Conservation (phyloP, 148 eudicot genomes). For the Arctostaphylos glauca region DNA sequence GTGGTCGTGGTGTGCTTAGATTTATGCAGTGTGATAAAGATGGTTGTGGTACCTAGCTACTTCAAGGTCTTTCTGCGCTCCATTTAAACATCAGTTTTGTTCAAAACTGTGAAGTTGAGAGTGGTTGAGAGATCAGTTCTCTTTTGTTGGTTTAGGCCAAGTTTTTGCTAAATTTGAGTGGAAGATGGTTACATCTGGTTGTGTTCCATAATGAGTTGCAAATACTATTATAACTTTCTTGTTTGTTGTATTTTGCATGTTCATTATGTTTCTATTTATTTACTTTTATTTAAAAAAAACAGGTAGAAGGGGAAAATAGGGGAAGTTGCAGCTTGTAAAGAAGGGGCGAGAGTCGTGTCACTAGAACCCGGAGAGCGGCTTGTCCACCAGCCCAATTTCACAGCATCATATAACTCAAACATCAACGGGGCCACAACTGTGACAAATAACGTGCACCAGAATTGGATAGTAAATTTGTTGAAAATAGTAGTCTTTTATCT, state of each 20-base stretch:
- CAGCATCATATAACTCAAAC: too few relatives aligned
- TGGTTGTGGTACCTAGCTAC: conserved; percentile 10
- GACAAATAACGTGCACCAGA: too few relatives aligned
- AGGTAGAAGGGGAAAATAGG: neutral
- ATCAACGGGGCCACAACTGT: too few relatives aligned
- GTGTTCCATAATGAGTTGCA: neutral
- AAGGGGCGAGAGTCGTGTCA: too few relatives aligned
- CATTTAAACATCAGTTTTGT: neutral
- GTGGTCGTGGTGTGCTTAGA: neutral
- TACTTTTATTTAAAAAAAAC: neutral
- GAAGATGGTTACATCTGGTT: conserved; percentile 3
- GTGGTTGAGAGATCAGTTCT: conserved; percentile 4
- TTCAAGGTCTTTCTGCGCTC: neutral
- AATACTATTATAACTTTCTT: neutral
- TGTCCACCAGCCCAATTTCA: too few relatives aligned
- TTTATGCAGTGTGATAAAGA: conserved; percentile 3
- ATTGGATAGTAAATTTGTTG: too few relatives aligned
- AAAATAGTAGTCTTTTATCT: too few relatives aligned
- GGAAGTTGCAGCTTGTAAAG: neutral
- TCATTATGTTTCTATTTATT: neutral
- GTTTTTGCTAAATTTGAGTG: neutral
- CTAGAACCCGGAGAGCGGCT: too few relatives aligned
- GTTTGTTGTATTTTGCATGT: neutral
- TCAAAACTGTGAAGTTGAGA: conserved; percentile 4
- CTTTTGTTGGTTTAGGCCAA: conserved; percentile 2